These are phyloP conservation scores for Chlamydomonas sphaeroides DNA, from an alignment of 139 green algal genomes.

Conservation along the genomic window DNA sequence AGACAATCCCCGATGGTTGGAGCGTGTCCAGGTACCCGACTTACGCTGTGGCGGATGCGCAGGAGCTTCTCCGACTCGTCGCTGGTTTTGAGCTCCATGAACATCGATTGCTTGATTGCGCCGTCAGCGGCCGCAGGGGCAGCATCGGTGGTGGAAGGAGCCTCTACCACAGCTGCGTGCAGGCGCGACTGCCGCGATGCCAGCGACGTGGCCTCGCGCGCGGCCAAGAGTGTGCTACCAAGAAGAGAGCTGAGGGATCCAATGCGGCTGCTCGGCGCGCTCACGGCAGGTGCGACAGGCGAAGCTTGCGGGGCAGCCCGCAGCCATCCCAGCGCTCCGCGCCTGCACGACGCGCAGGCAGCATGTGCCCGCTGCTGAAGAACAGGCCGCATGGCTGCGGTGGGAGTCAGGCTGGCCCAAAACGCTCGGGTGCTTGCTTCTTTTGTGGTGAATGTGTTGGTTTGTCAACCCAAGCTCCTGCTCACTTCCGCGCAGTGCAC, in stretches of 20 bases:
- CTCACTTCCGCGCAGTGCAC: no score
- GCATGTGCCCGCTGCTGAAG: conserved; percentile 9
- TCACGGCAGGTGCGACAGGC: not conserved
- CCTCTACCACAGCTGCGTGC: conserved; percentile 12
- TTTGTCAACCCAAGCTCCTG: no score
- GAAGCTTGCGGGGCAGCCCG: not conserved
- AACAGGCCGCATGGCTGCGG: conserved; percentile 6
- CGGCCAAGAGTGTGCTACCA: not conserved
- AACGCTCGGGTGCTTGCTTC: no score
- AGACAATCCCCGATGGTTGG: no score
- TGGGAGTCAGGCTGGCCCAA: no score
- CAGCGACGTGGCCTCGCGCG: not conserved
- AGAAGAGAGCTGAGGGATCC: no score
- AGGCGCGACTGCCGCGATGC: not conserved
- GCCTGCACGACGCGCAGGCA: conserved; percentile 9
- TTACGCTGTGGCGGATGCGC: conserved; percentile 87
- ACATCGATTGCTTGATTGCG: conserved; percentile 16
- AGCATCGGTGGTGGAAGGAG: not conserved
- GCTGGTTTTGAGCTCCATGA: conserved; percentile 71
- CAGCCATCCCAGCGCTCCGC: conserved; percentile 13
- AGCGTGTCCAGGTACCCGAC: not conserved
- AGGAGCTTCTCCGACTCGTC: conserved; percentile 85
- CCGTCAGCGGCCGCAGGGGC: not conserved
- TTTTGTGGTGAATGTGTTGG: no score
- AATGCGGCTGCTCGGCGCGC: not conserved